These are phyloP conservation scores for Plectosphaerella cucumerina DNA, from an alignment of 2,329 filamentous ascomycete species.

Conservation along the genomic window DNA sequence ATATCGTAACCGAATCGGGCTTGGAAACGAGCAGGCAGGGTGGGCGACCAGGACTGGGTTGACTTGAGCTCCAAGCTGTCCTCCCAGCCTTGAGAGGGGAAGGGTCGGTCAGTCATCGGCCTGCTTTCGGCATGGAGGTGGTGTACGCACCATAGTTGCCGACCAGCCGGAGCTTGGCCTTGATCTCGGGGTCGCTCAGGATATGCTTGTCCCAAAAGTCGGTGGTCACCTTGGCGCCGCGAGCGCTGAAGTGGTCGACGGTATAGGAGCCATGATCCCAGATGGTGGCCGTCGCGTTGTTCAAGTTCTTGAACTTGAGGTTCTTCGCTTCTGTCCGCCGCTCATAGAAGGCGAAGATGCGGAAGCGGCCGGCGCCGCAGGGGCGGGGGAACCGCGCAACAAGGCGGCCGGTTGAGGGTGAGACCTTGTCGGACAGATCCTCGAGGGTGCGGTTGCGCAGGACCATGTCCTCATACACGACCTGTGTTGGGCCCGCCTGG, in stretches of 20 bases:
- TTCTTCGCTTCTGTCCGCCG: neutral
- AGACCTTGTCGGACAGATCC: neutral
- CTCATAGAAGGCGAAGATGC: conserved; percentile 4
- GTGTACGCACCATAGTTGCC: conserved; percentile 23
- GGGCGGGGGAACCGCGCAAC: neutral
- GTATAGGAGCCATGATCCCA: conserved; percentile 17
- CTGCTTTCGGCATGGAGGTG: neutral
- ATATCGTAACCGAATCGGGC: conserved; percentile 26
- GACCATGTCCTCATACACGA: neutral
- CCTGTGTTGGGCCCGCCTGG: neutral
- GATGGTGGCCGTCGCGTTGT: neutral
- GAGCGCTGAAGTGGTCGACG: conserved; percentile 29
- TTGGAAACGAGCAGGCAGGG: conserved; percentile 22
- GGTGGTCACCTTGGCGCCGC: conserved; percentile 27
- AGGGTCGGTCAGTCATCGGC: neutral
- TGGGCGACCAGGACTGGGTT: conserved; percentile 30
- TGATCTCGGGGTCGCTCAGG: conserved; percentile 20
- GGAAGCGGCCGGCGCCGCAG: neutral
- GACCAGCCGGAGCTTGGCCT: conserved; percentile 22
- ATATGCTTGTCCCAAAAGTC: conserved; percentile 35
- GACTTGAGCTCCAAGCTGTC: conserved; percentile 27
- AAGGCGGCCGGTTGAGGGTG: neutral
- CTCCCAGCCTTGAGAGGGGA: conserved; percentile 18
- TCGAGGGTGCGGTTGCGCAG: neutral
- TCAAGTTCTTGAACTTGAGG: neutral